phyloP scores from a whole-genome alignment of 169 alveolate species.

The Nephromyces sp. region DNA sequence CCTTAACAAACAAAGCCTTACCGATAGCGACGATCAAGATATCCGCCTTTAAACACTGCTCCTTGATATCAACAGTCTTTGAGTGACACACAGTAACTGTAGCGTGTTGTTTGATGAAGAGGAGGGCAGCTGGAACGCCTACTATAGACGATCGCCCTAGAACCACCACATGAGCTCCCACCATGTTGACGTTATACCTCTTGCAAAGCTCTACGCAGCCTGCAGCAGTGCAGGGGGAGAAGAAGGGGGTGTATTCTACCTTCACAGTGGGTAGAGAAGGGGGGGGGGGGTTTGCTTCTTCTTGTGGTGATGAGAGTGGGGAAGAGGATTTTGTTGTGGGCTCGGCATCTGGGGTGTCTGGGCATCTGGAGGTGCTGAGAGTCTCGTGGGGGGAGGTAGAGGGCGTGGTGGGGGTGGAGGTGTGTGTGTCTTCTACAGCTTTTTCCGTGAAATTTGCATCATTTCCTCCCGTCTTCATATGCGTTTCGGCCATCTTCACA shows the following conservation, averaged over 20 bases:
- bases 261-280: no score
- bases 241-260: slow-evolving; percentile 5
- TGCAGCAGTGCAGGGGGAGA: slow-evolving; percentile 15
- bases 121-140: slow-evolving; percentile 22
- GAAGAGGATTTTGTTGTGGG: no score
- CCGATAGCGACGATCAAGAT: slow-evolving; percentile 64
- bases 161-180: slow-evolving; percentile 52
- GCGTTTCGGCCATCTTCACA: no score
- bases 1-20: slow-evolving; percentile 42
- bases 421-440: no score
- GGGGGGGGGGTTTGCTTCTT: no score
- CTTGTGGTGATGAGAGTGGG: no score
- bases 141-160: slow-evolving; percentile 58
- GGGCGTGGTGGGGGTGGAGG: no score
- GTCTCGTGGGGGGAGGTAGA: no score
- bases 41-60: slow-evolving; percentile 46
- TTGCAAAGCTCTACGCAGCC: slow-evolving; percentile 40
- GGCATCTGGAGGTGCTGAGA: no score
- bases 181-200: slow-evolving; percentile 33
- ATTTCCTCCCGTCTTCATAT: no score
- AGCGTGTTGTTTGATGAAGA: slow-evolving; percentile 33
- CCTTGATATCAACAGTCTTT: slow-evolving; percentile 33
- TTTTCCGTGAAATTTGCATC: no score
- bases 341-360: no score
- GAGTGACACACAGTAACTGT: slow-evolving; percentile 61